Conservation (phyloP, 208 protist species). For the Leishmania gerbilli region DNA sequence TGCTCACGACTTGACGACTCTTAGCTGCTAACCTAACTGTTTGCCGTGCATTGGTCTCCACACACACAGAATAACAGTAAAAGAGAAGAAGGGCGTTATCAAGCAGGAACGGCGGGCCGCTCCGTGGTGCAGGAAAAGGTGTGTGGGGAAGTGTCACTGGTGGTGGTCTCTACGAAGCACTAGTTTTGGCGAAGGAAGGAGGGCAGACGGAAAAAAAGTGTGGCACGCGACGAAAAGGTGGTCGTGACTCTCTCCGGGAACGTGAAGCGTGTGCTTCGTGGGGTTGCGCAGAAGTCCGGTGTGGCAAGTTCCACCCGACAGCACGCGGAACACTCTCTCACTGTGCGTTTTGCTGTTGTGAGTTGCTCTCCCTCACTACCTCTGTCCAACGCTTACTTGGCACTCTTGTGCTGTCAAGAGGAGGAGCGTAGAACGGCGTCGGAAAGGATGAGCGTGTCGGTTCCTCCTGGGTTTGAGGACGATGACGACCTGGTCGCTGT, state of each 20-base stretch:
- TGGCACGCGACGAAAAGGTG: neutral
- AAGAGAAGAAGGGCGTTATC: neutral
- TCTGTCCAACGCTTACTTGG: neutral
- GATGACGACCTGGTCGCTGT: conserved; percentile 23
- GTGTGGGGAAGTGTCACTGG: neutral
- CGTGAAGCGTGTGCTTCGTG: neutral
- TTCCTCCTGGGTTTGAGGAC: conserved; percentile 37
- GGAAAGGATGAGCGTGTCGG: conserved; percentile 6
- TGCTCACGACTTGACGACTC: neutral
- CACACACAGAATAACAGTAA: conserved; percentile 2
- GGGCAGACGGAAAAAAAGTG: neutral
- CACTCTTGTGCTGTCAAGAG: neutral
- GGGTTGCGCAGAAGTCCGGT: neutral
- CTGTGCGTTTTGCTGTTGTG: neutral
- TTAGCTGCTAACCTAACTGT: neutral
- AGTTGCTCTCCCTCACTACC: neutral
- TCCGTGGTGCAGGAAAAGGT: neutral
- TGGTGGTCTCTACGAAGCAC: neutral
- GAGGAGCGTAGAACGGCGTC: neutral
- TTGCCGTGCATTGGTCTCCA: neutral
- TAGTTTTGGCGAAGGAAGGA: neutral
- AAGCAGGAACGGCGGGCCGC: neutral
- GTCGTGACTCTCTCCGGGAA: neutral
- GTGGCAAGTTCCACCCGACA: neutral
- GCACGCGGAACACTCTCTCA: neutral